Evolutionary conservation across 192 early-diverging fungal genomes (phyloP).

Genomic region (Backusella sp.): DNA sequence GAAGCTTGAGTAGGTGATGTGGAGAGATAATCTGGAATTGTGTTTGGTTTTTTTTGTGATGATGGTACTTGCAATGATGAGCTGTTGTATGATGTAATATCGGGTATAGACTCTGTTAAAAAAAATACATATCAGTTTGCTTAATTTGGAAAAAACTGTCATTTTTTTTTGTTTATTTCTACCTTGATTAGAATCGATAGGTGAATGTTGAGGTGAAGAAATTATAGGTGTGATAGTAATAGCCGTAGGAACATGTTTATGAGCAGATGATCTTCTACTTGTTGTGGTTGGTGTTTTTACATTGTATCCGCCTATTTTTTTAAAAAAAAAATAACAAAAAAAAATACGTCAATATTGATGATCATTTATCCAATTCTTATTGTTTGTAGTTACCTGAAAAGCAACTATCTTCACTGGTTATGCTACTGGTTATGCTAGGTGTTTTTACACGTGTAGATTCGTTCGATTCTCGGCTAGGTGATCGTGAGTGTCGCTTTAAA

Average conservation of each 20-base stretch:
- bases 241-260: not conserved
- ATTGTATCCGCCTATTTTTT: not conserved
- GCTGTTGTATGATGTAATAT: not conserved
- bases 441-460: not conserved
- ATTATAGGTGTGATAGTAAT: not conserved
- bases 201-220: not conserved
- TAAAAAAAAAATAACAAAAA: not conserved
- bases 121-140: not conserved
- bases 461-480: not conserved
- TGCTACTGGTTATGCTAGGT: conserved; percentile 22
- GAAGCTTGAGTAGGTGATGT: conserved; percentile 2
- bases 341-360: not conserved
- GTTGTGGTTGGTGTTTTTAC: not conserved
- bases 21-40: not conserved
- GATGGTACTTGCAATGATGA: not conserved
- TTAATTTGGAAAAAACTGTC: conserved; percentile 1
- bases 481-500: not conserved
- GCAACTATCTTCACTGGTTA: conserved; percentile 8
- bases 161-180: not conserved
- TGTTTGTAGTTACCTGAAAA: conserved; percentile 8
- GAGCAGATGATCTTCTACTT: not conserved
- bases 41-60: not conserved
- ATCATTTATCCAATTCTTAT: not conserved
- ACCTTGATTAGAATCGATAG: not conserved
- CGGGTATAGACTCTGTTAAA: not conserved